Evolutionary conservation across 179 eudicot genomes (phyloP).

Genomic region (Amaranthus tricolor): DNA sequence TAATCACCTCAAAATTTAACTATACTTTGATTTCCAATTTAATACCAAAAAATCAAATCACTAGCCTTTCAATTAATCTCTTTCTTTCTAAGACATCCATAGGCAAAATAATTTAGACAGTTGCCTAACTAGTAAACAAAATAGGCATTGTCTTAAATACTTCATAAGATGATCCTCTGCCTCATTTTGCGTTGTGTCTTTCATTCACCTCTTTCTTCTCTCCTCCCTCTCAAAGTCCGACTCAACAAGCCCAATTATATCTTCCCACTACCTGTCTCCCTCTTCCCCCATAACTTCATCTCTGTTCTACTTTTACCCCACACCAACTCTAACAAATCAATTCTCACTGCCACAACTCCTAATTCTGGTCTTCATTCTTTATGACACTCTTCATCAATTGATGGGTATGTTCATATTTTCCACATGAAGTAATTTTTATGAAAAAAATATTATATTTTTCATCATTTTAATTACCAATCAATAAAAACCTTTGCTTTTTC

Average conservation of each 20-base stretch:
- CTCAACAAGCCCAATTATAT: conserved; percentile 24
- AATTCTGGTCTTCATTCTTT: conserved; percentile 3
- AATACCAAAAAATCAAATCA: too few relatives aligned
- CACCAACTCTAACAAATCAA: conserved; percentile 25
- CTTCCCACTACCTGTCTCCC: conserved; percentile 19
- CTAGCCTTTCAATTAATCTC: too few relatives aligned
- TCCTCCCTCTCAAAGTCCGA: neutral
- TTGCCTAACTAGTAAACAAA: too few relatives aligned
- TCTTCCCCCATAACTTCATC: conserved; percentile 23
- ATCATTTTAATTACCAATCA: neutral
- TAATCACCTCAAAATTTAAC: too few relatives aligned
- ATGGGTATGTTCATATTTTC: conserved; percentile 3
- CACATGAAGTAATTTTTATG: neutral
- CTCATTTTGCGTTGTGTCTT: neutral
- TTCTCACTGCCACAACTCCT: conserved; percentile 13
- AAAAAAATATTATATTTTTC: neutral
- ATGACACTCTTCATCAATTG: neutral
- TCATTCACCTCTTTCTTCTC: neutral
- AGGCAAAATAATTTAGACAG: too few relatives aligned
- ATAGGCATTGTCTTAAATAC: too few relatives aligned
- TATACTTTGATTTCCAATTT: too few relatives aligned
- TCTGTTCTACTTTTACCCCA: conserved; percentile 27
- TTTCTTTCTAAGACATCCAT: too few relatives aligned
- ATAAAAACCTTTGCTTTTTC: neutral
- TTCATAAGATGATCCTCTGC: neutral